phyloP scores from a whole-genome alignment of 257 asterid genomes.

The Nicotiana obtusifolia region DNA sequence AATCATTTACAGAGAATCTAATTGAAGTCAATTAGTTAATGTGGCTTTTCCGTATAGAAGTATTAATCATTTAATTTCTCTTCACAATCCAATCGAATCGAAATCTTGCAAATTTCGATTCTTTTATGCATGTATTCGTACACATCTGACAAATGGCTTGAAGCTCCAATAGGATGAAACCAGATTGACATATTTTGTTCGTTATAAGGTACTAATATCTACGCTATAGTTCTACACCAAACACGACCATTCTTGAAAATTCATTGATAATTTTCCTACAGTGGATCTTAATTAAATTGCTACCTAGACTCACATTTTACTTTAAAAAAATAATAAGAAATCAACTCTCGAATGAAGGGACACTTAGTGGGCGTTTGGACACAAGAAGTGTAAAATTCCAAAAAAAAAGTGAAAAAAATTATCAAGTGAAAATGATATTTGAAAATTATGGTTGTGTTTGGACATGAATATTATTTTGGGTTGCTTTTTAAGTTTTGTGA shows the following conservation, averaged over 20 bases:
- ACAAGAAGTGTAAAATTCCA: too few species aligned
- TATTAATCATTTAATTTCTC: neutral
- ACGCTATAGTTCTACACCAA: neutral
- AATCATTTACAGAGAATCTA: neutral
- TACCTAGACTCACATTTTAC: neutral
- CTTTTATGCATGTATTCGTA: neutral
- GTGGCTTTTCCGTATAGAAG: neutral
- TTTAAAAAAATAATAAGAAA: neutral
- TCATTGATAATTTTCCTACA: neutral
- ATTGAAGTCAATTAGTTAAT: neutral
- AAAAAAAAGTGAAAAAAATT: too few species aligned
- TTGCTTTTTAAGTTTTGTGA: too few species aligned
- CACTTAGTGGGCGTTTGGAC: too few species aligned
- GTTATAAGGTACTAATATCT: neutral
- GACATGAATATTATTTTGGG: too few species aligned
- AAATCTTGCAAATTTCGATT: neutral
- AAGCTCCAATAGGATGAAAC: neutral
- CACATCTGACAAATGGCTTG: neutral
- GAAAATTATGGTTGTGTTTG: too few species aligned
- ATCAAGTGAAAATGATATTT: too few species aligned
- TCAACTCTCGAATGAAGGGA: neutral
- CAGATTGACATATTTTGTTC: neutral
- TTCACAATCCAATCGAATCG: neutral
- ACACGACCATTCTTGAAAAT: neutral
- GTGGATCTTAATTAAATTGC: neutral